Percentiles rank a stretch among this genome's conserved stretches.
These are phyloP conservation scores for Zanthoxylum bungeanum DNA, from an alignment of 345 rosid species.

Conservation along the genomic window DNA sequence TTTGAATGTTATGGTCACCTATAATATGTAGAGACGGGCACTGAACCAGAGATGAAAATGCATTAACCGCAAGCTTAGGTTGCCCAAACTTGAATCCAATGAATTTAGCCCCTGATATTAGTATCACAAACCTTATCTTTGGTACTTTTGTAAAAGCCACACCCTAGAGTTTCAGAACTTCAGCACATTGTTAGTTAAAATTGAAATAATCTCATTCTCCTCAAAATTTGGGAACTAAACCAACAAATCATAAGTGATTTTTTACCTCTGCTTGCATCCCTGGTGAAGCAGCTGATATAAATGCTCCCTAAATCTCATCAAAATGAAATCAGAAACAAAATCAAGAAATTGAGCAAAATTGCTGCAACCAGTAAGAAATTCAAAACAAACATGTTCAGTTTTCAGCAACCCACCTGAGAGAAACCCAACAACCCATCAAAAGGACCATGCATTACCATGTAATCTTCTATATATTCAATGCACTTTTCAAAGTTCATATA, in stretches of 20 bases:
- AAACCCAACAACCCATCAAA: constrained; percentile 52
- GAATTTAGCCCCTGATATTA: constrained; percentile 44
- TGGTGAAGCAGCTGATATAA: constrained; percentile 43
- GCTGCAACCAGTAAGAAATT: background rate
- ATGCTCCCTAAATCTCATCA: constrained; percentile 34
- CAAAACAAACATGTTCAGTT: background rate
- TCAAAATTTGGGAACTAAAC: background rate
- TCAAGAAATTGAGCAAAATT: background rate
- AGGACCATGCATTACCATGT: constrained; percentile 43
- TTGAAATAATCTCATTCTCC: background rate
- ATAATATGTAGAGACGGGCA: constrained; percentile 64
- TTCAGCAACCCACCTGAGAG: constrained; percentile 40
- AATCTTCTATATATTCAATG: constrained; percentile 39
- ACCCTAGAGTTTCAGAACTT: constrained; percentile 9
- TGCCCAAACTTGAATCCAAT: constrained; percentile 39
- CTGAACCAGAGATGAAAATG: constrained; percentile 44
- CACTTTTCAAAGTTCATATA: constrained; percentile 44
- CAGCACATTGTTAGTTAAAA: background rate
- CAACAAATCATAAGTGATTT: background rate
- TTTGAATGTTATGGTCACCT: constrained; percentile 26
- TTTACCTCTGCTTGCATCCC: constrained; percentile 45
- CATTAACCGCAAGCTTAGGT: constrained; percentile 47
- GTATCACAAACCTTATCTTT: constrained; percentile 45
- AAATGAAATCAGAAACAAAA: background rate
- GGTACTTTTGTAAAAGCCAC: constrained; percentile 39